Evolutionary conservation across 352 stramenopile genomes (phyloP), one percentile per base, ranked within the genome.

Genomic region (Phytophthora palmivora): DNA sequence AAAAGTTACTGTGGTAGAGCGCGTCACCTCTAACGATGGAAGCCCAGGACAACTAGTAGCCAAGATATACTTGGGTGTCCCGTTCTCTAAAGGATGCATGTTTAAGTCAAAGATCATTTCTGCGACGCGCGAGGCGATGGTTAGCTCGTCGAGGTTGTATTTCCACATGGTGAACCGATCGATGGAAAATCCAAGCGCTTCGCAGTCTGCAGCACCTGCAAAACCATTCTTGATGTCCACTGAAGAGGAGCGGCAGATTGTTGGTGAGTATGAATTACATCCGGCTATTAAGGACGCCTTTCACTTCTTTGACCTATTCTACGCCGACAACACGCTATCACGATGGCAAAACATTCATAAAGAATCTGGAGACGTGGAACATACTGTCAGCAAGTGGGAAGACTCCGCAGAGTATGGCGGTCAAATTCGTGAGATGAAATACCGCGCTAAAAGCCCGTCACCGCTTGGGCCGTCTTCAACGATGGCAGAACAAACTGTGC

Each of bases 31-130:
- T 7, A 84, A 53, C 1, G 74, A 71, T 30, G 68, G 66, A 39
- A 75, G 52, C 15, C 65, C 70, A 38, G 67, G 67, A 18, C 53
- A 70, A 12, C 48, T 90, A 3, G 72, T 92, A 21, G 82, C 49
- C 16, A 87, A 90, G 33, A 69, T 85, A 10, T 92, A 86, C 32
- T 36, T 95, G 14, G 87, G 79, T 11, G 90, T 95, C 47, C 87
- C 87, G 33, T 95, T 95, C 53, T 94, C 87, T 6, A 95, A 93
- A 45, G 87, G 87, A 4, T 95, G 87, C 49, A 92, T 95, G 84
- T 95, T 94, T 62, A 95, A 95, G 67, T 93, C 84, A 30, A 95
- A 94, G 70, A 95, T 95, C 50, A 92, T 95, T 34, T 91, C 84
- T 0, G 80, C 86, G 12, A 95, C 84, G 32, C 67, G 74, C 11